Evolutionary conservation across 768 basidiomycete genomes (phyloP), one percentile per base, ranked within the genome.

Genomic region (Boletus reticuloceps): DNA sequence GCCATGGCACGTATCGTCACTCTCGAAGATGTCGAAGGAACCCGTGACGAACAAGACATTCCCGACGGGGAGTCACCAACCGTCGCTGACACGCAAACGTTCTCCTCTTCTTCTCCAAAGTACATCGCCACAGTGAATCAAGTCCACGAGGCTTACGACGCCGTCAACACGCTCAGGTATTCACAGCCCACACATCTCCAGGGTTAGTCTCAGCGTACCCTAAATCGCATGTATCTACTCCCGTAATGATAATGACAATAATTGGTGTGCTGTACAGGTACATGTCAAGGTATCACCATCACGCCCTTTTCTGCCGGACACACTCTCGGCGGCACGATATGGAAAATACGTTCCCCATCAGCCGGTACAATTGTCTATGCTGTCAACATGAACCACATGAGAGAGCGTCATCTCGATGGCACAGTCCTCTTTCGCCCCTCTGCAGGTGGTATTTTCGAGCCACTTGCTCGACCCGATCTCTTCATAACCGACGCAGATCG

Each of bases 311-410:
- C 91, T 64, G 89, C 94, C 13, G 97, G 96, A 0, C 95, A 98
- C 70, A 92, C 92, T 0, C 81, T 99, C 16, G 97, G 97, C 56
- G 97, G 96, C 42, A 93, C 95, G 6, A 90, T 99, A 59, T 98
- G 94, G 94, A 98, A 98, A 68, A 89, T 99, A 58, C 86, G 97
- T n/a, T 98, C 95, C 0, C 94, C 97, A 3, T 94, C 94, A 0
- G 91, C 92, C 12, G 96, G 95, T 4, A 98, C 97, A 4, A 88
- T 98, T 34, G 77, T 98, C 25, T 98, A 99, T 68, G 94, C 94
- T 10, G 91, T 98, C 17, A 84, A 94, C 61, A 79, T 98, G 77
- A 98, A 98, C 69, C 97, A 99, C 70, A 95, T 93, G 82, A 83
- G 84, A 51, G 97, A 99, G 69, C 84, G 95, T 36, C 96, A 98